Evolutionary conservation across 176 grass and related monocot species (phyloP).

Genomic region (Dactylis glomerata): DNA sequence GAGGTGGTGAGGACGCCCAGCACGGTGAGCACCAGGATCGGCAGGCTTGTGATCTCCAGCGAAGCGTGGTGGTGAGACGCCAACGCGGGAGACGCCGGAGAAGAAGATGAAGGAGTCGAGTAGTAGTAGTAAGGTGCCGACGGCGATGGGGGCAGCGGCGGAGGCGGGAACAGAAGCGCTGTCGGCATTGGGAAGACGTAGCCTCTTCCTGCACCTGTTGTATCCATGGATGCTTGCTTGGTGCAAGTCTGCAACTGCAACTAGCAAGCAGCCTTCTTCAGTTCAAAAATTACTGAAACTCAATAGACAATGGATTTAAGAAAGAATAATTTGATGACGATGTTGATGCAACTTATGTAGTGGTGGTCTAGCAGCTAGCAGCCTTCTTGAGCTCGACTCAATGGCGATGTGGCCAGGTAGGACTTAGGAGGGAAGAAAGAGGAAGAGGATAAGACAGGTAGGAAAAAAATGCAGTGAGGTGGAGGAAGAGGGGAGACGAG

Average conservation of each 20-base stretch:
- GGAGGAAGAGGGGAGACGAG: not conserved
- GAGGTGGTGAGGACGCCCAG: constrained; percentile 57
- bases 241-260: not conserved
- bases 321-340: not conserved
- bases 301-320: not conserved
- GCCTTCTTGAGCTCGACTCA: not conserved
- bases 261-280: not conserved
- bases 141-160: not conserved
- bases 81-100: not conserved
- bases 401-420: not conserved
- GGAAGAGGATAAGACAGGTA: not conserved
- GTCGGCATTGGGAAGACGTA: constrained; percentile 8
- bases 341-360: not conserved
- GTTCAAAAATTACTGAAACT: not conserved
- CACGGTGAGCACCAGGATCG: constrained; percentile 57
- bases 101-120: not conserved
- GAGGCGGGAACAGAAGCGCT: not conserved
- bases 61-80: not conserved
- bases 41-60: constrained; percentile 40
- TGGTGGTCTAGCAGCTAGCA: too few relatives aligned
- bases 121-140: not conserved
- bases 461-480: constrained; percentile 10
- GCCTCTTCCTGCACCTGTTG: not conserved
- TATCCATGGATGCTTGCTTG: constrained; percentile 30
- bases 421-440: constrained; percentile 23